Conservation (phyloP, 192 early-diverging fungal species). For the Coemansia sp. region DNA sequence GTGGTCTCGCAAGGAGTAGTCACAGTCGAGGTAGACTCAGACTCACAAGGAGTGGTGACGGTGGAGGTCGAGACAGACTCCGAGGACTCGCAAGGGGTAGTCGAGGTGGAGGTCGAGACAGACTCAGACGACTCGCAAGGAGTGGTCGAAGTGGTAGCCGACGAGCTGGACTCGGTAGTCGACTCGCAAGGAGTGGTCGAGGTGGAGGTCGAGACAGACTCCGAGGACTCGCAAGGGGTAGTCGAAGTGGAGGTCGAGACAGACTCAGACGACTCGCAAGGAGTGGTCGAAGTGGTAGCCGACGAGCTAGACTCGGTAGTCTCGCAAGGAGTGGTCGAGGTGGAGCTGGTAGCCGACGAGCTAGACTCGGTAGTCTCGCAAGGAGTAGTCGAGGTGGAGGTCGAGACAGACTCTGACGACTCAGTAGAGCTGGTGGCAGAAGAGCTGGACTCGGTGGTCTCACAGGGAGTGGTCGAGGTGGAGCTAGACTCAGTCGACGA, state of each 20-base stretch:
- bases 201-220: neutral
- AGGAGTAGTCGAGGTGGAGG: neutral
- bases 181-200: neutral
- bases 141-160: neutral
- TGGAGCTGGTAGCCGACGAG: neutral
- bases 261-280: slow-evolving; percentile 7
- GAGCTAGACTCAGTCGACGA: slow-evolving; percentile 8
- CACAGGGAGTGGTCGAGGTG: neutral
- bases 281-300: neutral
- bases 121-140: slow-evolving; percentile 15
- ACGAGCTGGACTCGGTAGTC: neutral
- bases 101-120: neutral
- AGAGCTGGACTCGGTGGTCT: slow-evolving; percentile 1
- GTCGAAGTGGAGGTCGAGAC: slow-evolving; percentile 4
- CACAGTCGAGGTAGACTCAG: slow-evolving; percentile 10
- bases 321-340: neutral
- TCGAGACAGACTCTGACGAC: neutral
- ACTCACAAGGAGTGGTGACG: neutral
- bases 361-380: neutral
- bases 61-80: neutral
- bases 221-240: neutral
- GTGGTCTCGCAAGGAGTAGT: slow-evolving; percentile 3
- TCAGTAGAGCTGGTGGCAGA: too few relatives aligned
- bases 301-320: slow-evolving; percentile 3
- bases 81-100: neutral